These are phyloP conservation scores for Ceratocystis albifundus DNA, from an alignment of 2,329 filamentous ascomycete species.

Conservation along the genomic window DNA sequence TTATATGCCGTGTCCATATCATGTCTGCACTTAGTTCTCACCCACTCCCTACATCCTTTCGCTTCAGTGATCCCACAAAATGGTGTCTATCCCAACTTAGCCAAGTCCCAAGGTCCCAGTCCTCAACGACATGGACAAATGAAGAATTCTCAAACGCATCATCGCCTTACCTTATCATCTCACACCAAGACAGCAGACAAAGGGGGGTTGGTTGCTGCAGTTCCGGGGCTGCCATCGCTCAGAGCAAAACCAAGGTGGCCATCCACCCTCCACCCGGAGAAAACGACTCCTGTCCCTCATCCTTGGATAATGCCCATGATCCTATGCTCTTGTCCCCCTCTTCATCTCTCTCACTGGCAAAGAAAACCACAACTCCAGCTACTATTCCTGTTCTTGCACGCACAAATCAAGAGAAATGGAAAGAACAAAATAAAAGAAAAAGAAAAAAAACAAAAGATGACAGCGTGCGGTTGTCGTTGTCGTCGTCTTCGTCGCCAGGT, in stretches of 20 bases:
- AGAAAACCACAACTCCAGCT: neutral
- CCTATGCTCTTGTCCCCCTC: neutral
- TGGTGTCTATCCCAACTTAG: too few relatives aligned
- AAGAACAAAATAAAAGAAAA: neutral
- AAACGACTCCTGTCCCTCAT: too few relatives aligned
- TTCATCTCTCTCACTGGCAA: too few relatives aligned
- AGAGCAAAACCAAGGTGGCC: too few relatives aligned
- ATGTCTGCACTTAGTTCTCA: too few relatives aligned
- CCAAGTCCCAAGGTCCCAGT: neutral
- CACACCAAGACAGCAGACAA: neutral
- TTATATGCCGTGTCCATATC: too few relatives aligned
- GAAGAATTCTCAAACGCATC: neutral
- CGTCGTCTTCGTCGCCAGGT: neutral
- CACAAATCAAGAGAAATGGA: neutral
- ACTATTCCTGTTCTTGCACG: conserved; percentile 2
- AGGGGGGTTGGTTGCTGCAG: neutral
- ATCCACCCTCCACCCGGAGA: too few relatives aligned
- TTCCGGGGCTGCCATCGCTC: too few relatives aligned
- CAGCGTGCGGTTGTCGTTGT: neutral
- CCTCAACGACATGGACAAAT: neutral
- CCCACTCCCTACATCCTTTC: too few relatives aligned
- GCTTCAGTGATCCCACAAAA: neutral
- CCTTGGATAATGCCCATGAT: neutral
- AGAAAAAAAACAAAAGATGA: neutral
- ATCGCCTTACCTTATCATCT: too few relatives aligned